These are phyloP conservation scores for Grosmannia clavigera DNA, from an alignment of 2,329 filamentous ascomycete species.

Conservation along the genomic window DNA sequence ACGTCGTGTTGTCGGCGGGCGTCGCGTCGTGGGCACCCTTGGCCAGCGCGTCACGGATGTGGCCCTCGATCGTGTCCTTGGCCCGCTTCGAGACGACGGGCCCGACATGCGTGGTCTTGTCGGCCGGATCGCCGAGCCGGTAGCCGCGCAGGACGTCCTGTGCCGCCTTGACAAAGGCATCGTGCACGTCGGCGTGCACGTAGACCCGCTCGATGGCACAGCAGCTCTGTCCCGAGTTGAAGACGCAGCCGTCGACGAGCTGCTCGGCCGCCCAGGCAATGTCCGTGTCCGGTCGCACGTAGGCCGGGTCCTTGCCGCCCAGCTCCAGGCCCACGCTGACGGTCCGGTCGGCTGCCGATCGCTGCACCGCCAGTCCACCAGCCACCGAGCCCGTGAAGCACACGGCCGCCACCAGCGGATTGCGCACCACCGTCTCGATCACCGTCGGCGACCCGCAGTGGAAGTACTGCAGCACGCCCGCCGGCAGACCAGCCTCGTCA, in stretches of 20 bases:
- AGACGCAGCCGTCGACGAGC: slow-evolving; percentile 90
- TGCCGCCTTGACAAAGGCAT: slow-evolving; percentile 65
- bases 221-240: slow-evolving; percentile 98
- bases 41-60: slow-evolving; percentile 69
- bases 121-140: slow-evolving; percentile 76
- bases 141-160: slow-evolving; percentile 73
- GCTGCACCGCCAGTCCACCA: slow-evolving; percentile 74
- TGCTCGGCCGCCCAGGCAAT: slow-evolving; percentile 83
- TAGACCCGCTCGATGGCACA: slow-evolving; percentile 89
- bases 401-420: slow-evolving; percentile 65
- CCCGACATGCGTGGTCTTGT: slow-evolving; percentile 68
- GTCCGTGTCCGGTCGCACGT: slow-evolving; percentile 76
- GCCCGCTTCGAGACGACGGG: slow-evolving; percentile 78
- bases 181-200: slow-evolving; percentile 73
- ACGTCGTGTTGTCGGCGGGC: slow-evolving; percentile 68
- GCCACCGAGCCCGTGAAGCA: slow-evolving; percentile 93
- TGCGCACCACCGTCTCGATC: slow-evolving; percentile 67
- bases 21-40: slow-evolving; percentile 79
- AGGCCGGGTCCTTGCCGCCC: slow-evolving; percentile 90
- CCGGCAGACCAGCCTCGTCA: slow-evolving; percentile 64
- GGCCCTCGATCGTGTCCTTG: slow-evolving; percentile 61
- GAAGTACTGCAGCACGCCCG: slow-evolving; percentile 81
- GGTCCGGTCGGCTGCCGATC: slow-evolving; percentile 70
- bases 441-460: slow-evolving; percentile 70
- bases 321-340: slow-evolving; percentile 83